Conservation (phyloP, 257 asterid genomes). For the Penstemon davidsonii region DNA sequence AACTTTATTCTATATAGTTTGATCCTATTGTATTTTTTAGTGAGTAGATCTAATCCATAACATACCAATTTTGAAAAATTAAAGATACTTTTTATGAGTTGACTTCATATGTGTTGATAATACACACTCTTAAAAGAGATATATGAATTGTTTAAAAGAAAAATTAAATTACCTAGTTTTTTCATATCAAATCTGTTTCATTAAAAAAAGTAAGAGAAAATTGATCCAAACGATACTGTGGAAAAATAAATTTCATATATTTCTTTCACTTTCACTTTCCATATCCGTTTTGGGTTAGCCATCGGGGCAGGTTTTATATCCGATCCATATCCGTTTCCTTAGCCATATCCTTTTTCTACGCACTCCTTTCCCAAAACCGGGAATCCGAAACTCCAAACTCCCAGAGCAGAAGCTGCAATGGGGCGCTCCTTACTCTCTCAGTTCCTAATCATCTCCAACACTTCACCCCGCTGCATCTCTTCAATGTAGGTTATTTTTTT, state of each 20-base stretch:
- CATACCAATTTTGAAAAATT: too few species aligned
- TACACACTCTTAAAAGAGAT: too few species aligned
- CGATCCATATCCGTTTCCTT: neutral
- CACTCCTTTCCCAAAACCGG: neutral
- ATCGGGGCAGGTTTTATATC: neutral
- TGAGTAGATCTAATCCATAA: too few species aligned
- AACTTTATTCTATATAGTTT: too few species aligned
- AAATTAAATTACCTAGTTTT: too few species aligned
- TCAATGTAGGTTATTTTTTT: conserved; percentile 35
- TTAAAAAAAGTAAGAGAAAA: neutral
- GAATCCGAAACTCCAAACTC: neutral
- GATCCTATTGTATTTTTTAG: too few species aligned
- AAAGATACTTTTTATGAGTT: too few species aligned
- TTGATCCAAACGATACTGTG: neutral
- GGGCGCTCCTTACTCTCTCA: conserved; percentile 66
- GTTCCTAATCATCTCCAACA: conserved; percentile 49
- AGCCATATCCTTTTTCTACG: neutral
- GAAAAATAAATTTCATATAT: neutral
- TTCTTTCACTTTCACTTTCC: neutral
- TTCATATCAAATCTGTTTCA: too few species aligned
- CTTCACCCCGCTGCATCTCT: conserved; percentile 55
- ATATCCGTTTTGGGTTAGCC: neutral
- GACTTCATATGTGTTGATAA: too few species aligned
- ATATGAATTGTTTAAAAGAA: too few species aligned
- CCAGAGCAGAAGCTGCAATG: conserved; percentile 41